phyloP scores from a whole-genome alignment of 1,284 basidiomycete genomes.

The Coniferiporia sulphurascens region DNA sequence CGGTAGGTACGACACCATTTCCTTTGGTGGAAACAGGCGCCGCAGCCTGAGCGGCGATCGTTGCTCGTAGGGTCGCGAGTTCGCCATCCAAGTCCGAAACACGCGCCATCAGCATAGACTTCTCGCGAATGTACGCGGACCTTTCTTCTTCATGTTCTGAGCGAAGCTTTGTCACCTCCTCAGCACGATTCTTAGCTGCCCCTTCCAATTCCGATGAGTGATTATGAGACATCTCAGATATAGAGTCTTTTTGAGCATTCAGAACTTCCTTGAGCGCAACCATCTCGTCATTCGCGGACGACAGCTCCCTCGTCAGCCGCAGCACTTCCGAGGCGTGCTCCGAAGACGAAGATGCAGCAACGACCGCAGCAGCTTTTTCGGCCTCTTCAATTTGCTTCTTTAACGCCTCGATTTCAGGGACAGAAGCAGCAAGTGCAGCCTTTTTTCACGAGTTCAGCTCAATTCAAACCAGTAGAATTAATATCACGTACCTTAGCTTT shows the following conservation, averaged over 20 bases:
- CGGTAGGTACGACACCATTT: slow-evolving; percentile 44
- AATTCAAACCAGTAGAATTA: neutral
- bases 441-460: slow-evolving; percentile 32
- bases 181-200: slow-evolving; percentile 58
- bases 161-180: slow-evolving; percentile 61
- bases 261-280: slow-evolving; percentile 55
- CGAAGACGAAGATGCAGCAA: slow-evolving; percentile 36
- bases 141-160: slow-evolving; percentile 56
- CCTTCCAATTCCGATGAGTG: slow-evolving; percentile 69
- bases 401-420: slow-evolving; percentile 49
- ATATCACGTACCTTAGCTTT: slow-evolving; percentile 39
- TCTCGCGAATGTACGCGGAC: slow-evolving; percentile 46
- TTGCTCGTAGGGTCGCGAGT: slow-evolving; percentile 56
- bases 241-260: slow-evolving; percentile 60
- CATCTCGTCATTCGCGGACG: slow-evolving; percentile 60
- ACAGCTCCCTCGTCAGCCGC: slow-evolving; percentile 53
- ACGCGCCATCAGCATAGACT: slow-evolving; percentile 52
- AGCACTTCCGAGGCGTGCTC: slow-evolving; percentile 51
- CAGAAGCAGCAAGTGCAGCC: slow-evolving; percentile 43
- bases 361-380: slow-evolving; percentile 34
- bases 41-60: slow-evolving; percentile 41
- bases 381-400: slow-evolving; percentile 62
- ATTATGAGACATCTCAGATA: slow-evolving; percentile 61
- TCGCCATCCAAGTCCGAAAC: slow-evolving; percentile 74
- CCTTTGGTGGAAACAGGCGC: slow-evolving; percentile 42